Percentiles rank a stretch among this genome's conserved stretches.
Conservation (phyloP, 345 rosid genomes). For the Arabidopsis thaliana region DNA sequence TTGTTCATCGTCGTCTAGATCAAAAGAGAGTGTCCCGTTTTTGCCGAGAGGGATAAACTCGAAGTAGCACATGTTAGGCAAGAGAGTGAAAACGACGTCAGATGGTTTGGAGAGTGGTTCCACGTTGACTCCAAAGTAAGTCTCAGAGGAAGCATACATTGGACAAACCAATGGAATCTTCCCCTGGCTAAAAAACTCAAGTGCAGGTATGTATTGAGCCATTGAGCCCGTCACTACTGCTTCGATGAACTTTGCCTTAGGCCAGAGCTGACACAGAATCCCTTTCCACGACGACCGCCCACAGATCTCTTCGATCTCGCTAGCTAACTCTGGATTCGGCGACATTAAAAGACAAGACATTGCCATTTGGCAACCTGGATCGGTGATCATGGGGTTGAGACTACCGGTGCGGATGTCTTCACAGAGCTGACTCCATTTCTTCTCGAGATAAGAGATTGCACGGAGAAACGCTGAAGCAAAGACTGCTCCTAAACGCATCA, state of each 20-base stretch:
- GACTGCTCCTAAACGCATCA: constrained; percentile 80
- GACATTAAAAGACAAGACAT: constrained; percentile 50
- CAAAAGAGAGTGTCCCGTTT: constrained; percentile 54
- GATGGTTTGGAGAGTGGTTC: constrained; percentile 75
- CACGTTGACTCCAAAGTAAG: constrained; percentile 85
- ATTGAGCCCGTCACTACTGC: constrained; percentile 93
- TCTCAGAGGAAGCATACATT: constrained; percentile 95
- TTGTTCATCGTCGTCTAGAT: constrained; percentile 57
- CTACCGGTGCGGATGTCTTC: constrained; percentile 65
- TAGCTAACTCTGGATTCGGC: constrained; percentile 60
- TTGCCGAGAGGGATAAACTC: constrained; percentile 77
- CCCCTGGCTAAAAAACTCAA: constrained; percentile 80
- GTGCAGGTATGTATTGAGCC: constrained; percentile 90
- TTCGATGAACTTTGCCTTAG: constrained; percentile 84
- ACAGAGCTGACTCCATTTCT: constrained; percentile 72
- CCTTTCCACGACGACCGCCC: constrained; percentile 74
- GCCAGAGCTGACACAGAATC: constrained; percentile 81
- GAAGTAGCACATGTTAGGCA: constrained; percentile 90
- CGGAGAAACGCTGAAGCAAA: constrained; percentile 90
- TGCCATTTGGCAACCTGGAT: constrained; percentile 57
- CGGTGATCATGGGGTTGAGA: constrained; percentile 79
- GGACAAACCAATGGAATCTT: constrained; percentile 81
- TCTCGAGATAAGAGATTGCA: constrained; percentile 79
- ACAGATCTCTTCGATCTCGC: constrained; percentile 60
- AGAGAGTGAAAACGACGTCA: constrained; percentile 86